These are phyloP conservation scores for Nyssa sinensis DNA, from an alignment of 148 eudicot species.

Conservation along the genomic window DNA sequence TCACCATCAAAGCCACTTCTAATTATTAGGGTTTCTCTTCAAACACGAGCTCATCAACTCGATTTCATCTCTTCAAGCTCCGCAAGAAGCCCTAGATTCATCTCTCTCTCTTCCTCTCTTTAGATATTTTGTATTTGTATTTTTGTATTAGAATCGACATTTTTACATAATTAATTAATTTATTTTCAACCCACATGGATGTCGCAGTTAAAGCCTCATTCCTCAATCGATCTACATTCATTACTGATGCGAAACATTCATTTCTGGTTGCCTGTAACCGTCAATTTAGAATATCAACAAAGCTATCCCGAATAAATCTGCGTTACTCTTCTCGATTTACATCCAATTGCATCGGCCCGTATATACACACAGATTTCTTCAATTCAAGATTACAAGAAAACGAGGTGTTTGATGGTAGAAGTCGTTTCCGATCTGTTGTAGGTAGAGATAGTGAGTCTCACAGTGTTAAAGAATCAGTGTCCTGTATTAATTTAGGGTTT, in stretches of 20 bases:
- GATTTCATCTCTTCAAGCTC: conserved; percentile 29
- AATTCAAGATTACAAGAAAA: conserved; percentile 9
- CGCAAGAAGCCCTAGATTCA: conserved; percentile 16
- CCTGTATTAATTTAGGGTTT: conserved; percentile 21
- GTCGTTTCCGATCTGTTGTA: conserved; percentile 12
- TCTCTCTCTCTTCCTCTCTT: background rate
- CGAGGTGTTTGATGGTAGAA: conserved; percentile 21
- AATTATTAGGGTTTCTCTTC: background rate
- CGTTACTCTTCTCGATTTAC: conserved; percentile 7
- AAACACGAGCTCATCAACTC: conserved; percentile 22
- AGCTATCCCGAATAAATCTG: conserved; percentile 1
- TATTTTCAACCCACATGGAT: conserved; percentile 20
- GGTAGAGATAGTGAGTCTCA: conserved; percentile 4
- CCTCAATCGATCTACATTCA: conserved; percentile 20
- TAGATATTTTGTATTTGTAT: background rate
- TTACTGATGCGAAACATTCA: conserved; percentile 16
- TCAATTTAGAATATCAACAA: background rate
- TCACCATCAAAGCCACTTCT: background rate
- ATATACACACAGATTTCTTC: conserved; percentile 1
- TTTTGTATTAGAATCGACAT: background rate
- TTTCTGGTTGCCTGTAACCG: conserved; percentile 8
- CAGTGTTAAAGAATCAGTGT: conserved; percentile 5
- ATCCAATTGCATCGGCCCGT: background rate
- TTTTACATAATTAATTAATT: background rate
- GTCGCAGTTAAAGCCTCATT: conserved; percentile 21